Evolutionary conservation across 176 grass and related monocot species (phyloP).

Genomic region (Phragmites australis): DNA sequence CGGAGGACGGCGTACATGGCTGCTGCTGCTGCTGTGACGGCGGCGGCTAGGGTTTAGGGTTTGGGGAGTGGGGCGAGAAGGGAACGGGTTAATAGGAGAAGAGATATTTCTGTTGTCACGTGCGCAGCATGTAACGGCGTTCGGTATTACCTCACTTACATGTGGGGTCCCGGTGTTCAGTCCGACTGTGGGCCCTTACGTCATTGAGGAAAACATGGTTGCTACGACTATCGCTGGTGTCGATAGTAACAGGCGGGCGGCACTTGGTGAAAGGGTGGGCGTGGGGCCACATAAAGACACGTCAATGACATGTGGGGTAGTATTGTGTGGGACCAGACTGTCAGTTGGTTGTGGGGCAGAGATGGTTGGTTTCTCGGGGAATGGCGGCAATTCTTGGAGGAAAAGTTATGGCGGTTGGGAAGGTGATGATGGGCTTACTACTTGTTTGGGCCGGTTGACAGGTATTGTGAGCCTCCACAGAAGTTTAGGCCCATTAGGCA

Average conservation of each 20-base stretch:
- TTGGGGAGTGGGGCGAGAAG: not conserved
- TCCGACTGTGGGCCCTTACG: rapidly evolving
- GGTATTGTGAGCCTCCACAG: not conserved
- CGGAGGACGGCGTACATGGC: constrained; percentile 56
- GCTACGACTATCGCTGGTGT: too few relatives aligned
- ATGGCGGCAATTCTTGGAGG: constrained; percentile 36
- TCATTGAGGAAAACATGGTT: too few relatives aligned
- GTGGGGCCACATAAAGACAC: rapidly evolving
- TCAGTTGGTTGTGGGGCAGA: rapidly evolving
- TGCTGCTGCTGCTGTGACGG: constrained; percentile 23
- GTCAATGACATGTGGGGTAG: not conserved
- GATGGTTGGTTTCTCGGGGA: rapidly evolving
- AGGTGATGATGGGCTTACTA: not conserved
- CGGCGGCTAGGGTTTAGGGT: constrained; percentile 58
- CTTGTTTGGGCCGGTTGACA: not conserved
- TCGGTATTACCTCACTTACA: not conserved
- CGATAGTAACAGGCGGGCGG: too few relatives aligned
- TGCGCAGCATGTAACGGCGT: not conserved
- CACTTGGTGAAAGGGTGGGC: too few relatives aligned
- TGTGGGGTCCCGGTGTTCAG: rapidly evolving
- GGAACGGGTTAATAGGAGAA: constrained; percentile 30
- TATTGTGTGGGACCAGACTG: rapidly evolving
- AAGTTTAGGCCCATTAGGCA: not conserved
- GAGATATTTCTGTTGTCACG: constrained; percentile 27
- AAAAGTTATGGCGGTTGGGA: constrained; percentile 25